phyloP scores from a whole-genome alignment of 495 filamentous ascomycete species.

The Chlorociboria aeruginascens region DNA sequence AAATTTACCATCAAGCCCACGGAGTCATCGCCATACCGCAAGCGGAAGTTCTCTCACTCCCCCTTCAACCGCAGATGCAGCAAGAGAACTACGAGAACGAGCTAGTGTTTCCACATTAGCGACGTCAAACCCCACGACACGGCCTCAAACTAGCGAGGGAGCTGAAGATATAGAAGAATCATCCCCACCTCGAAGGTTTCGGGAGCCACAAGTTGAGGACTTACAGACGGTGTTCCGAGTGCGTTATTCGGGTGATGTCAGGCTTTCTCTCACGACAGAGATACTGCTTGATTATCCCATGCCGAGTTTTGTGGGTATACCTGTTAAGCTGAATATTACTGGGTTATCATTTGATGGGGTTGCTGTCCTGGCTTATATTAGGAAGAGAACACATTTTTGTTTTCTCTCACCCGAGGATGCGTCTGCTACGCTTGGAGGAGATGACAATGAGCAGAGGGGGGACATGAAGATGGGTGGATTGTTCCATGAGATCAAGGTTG shows the following conservation, averaged over 20 bases:
- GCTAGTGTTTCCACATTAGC: slow-evolving; percentile 42
- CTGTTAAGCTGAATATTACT: slow-evolving; percentile 83
- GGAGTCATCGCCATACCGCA: slow-evolving; percentile 15
- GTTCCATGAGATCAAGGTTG: slow-evolving; percentile 84
- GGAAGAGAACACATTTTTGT: slow-evolving; percentile 76
- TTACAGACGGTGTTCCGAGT: slow-evolving; percentile 85
- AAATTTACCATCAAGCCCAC: slow-evolving; percentile 1
- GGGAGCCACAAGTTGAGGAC: slow-evolving; percentile 48
- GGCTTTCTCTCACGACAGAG: slow-evolving; percentile 79
- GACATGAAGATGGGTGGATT: slow-evolving; percentile 53
- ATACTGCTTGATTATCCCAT: slow-evolving; percentile 96
- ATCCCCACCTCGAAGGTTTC: slow-evolving; percentile 26
- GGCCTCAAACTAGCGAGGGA: slow-evolving; percentile 36
- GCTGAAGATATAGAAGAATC: slow-evolving; percentile 19
- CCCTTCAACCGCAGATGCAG: slow-evolving; percentile 17
- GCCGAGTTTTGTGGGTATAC: slow-evolving; percentile 90
- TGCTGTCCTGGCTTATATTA: slow-evolving; percentile 80
- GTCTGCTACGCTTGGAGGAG: slow-evolving; percentile 46
- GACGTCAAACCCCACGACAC: slow-evolving; percentile 28
- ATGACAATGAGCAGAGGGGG: slow-evolving; percentile 25
- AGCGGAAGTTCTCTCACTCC: slow-evolving; percentile 19
- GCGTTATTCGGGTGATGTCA: slow-evolving; percentile 73
- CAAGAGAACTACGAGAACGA: slow-evolving; percentile 29
- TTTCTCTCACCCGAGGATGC: slow-evolving; percentile 86
- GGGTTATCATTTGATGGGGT: slow-evolving; percentile 91